A percentile compares a stretch with the other conserved stretches of the same genome.
phyloP scores from a whole-genome alignment of 306 rosid species.

The Medicago truncatula region DNA sequence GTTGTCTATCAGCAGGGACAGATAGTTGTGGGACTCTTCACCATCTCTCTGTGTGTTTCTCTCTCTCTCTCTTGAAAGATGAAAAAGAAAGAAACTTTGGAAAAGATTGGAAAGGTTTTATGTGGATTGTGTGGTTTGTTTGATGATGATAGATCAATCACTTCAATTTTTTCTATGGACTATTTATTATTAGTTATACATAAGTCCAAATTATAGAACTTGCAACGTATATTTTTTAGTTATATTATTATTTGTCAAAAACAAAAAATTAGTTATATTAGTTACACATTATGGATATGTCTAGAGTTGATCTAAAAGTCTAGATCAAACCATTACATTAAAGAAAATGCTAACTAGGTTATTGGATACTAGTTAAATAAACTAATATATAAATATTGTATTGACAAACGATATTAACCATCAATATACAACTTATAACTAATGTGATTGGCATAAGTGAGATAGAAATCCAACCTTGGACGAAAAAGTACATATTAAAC shows the following conservation, averaged over 20 bases:
- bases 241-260: too few species aligned
- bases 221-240: background rate
- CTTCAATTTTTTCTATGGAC: conserved; percentile 35
- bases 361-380: too few species aligned
- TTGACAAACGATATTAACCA: too few species aligned
- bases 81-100: background rate
- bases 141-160: conserved; percentile 50
- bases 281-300: conserved; percentile 6
- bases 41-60: conserved; percentile 7
- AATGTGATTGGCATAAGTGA: too few species aligned
- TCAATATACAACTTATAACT: too few species aligned
- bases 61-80: conserved; percentile 19
- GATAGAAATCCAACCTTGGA: too few species aligned
- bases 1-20: conserved; percentile 87
- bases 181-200: conserved; percentile 12
- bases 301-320: background rate
- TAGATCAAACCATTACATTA: too few species aligned
- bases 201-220: conserved; percentile 27
- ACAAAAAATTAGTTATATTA: background rate
- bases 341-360: too few species aligned
- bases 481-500: too few species aligned
- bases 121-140: conserved; percentile 57
- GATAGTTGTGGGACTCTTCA: conserved; percentile 78
- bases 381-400: too few species aligned
- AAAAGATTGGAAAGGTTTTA: conserved; percentile 59